Conservation (phyloP, 176 grass and related monocot genomes). For the Hordeum marinum region DNA sequence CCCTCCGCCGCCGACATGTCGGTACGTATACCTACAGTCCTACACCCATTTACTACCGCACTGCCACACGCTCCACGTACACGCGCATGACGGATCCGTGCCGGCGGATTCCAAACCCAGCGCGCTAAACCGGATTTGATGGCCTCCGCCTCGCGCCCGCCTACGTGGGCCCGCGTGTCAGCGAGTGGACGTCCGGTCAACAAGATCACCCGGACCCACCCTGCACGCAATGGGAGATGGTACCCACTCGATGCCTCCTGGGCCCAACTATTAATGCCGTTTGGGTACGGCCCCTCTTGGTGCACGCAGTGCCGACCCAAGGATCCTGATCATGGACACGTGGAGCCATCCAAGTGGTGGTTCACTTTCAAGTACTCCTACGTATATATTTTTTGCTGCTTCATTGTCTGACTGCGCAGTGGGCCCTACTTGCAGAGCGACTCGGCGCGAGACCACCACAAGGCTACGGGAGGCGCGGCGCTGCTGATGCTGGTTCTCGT, state of each 20-base stretch:
- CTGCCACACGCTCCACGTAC: not conserved
- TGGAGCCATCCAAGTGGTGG: not conserved
- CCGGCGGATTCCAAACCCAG: not conserved
- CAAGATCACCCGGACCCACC: not conserved
- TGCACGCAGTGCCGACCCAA: too few relatives aligned
- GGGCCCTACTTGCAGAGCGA: constrained; percentile 26
- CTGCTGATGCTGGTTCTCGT: not conserved
- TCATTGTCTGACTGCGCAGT: not conserved
- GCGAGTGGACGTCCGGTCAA: not conserved
- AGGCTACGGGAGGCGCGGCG: not conserved
- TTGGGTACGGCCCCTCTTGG: too few relatives aligned
- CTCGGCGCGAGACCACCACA: not conserved
- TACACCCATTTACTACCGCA: not conserved
- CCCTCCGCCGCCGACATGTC: constrained; percentile 63
- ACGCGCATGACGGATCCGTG: not conserved
- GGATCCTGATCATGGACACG: not conserved
- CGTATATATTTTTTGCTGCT: not conserved
- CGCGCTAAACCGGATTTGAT: constrained; percentile 13
- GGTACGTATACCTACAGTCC: constrained; percentile 28
- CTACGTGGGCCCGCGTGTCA: not conserved
- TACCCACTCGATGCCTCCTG: not conserved
- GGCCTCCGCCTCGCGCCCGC: not conserved
- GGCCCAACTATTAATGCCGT: not conserved
- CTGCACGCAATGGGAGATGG: not conserved
- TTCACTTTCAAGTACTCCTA: not conserved